Evolutionary conservation across 1,139 yeast species (phyloP).

Genomic region (Debaryomycetaceae sp.): DNA sequence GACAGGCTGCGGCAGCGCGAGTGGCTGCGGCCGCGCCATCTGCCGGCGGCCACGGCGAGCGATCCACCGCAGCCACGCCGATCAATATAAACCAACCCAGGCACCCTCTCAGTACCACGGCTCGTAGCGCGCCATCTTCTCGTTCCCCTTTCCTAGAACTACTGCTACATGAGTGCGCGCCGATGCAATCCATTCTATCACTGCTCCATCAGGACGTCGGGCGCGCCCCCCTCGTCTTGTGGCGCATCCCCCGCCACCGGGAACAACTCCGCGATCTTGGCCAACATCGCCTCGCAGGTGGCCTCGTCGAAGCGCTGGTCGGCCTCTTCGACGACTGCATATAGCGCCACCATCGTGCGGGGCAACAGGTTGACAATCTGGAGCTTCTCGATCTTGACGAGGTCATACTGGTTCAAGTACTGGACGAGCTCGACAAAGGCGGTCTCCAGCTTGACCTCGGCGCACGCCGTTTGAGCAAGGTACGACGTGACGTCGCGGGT

Average conservation of each 20-base stretch:
- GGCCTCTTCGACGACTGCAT: conserved; percentile 84
- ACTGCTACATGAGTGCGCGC: too few relatives aligned
- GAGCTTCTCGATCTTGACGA: conserved; percentile 80
- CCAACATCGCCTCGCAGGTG: conserved; percentile 51
- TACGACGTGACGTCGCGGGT: conserved; percentile 59
- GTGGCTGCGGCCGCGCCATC: too few relatives aligned
- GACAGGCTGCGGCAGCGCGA: too few relatives aligned
- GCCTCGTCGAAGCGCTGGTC: conserved; percentile 73
- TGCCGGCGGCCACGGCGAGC: too few relatives aligned
- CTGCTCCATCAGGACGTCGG: conserved; percentile 12
- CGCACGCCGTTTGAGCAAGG: conserved; percentile 41
- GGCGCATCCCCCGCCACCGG: conserved; percentile 38
- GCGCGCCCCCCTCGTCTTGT: conserved; percentile 30
- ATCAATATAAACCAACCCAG: too few relatives aligned
- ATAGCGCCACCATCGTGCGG: conserved; percentile 70
- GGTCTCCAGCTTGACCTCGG: conserved; percentile 38
- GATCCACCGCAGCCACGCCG: too few relatives aligned
- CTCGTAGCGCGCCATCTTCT: too few relatives aligned
- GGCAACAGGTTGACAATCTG: conserved; percentile 84
- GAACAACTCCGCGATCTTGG: conserved; percentile 44
- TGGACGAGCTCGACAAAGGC: conserved; percentile 51
- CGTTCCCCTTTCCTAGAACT: too few relatives aligned
- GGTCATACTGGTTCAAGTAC: conserved; percentile 47
- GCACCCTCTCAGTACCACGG: too few relatives aligned
- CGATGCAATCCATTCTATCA: conserved; percentile 4